A percentile compares a stretch with the other conserved stretches of the same genome.
phyloP scores from a whole-genome alignment of 768 basidiomycete species.

The Dentipellis fragilis region DNA sequence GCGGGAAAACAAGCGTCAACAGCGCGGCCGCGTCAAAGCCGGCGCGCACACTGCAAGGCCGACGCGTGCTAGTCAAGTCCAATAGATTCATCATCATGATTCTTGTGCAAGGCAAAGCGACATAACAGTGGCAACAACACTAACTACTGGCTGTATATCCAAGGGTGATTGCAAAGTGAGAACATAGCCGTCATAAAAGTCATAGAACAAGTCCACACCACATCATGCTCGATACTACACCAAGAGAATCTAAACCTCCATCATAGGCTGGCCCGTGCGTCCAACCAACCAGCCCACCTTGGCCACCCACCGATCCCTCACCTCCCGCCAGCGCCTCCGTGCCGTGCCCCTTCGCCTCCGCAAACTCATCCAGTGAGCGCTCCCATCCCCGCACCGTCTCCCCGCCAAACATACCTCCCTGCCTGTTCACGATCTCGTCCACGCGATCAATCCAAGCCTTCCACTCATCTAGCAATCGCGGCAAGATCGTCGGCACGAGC shows the following conservation, averaged over 20 bases:
- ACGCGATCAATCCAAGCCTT: slow-evolving; percentile 64
- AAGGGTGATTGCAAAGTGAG: too few relatives aligned
- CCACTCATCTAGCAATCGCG: slow-evolving; percentile 68
- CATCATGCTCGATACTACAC: too few relatives aligned
- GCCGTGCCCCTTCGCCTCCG: slow-evolving; percentile 38
- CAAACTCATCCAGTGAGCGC: slow-evolving; percentile 55
- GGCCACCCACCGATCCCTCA: slow-evolving; percentile 57
- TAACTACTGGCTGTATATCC: too few relatives aligned
- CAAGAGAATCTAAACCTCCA: slow-evolving; percentile 20
- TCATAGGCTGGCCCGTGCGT: slow-evolving; percentile 21
- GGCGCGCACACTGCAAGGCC: not conserved
- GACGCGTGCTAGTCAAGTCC: too few relatives aligned
- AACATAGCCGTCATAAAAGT: too few relatives aligned
- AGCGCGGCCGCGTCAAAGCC: not conserved
- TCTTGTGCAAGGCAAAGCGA: too few relatives aligned
- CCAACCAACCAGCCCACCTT: slow-evolving; percentile 79
- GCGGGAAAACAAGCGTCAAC: not conserved
- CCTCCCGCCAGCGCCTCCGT: slow-evolving; percentile 30
- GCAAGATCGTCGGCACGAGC: slow-evolving; percentile 46
- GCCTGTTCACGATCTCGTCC: slow-evolving; percentile 57
- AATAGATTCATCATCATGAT: too few relatives aligned
- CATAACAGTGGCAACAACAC: too few relatives aligned
- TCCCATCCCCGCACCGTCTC: slow-evolving; percentile 67
- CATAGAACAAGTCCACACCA: not conserved
- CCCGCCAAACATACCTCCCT: slow-evolving; percentile 72